Base-by-base conservation (phyloP, 2,329 filamentous ascomycete species). In the Colletotrichum australisinense region DNA sequence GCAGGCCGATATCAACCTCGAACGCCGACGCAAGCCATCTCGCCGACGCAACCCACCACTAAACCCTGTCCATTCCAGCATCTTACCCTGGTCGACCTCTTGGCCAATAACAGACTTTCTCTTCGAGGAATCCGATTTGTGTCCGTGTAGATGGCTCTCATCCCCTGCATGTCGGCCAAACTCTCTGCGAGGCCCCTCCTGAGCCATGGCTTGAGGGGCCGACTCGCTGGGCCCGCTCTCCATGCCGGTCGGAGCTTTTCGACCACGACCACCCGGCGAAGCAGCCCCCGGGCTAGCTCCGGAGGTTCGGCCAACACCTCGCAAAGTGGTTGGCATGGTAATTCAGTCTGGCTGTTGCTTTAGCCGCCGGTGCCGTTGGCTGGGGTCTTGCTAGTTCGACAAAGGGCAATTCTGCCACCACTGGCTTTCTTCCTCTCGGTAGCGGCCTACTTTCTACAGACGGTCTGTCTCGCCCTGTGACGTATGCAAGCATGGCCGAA, bases 401-500 rank as follows among this genome's bases (percentile, higher is more conserved):
- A 12, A 71, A 69, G 9, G 56, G 66, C 16, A 74, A 49, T 38
- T 63, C 72, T n/a, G 46, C 52, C n/a, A 68, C 67, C 11, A 52
- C 30, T 9, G 26, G 55, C 22, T 73, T 74, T n/a, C 55, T 69
- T 68, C 64, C 76, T 74, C 70, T 74, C 69, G 64, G 75, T 56
- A 63, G 76, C 75, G 67, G 77, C 74, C 24, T 76, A 77, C 32
- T 79, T 63, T 73, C 80, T 57, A 72, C 81, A 12, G 80, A 81
- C 49, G 78, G 78, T 70, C 67, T 70, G 19, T 73, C 75, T 16
- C 67, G 76, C 24, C 73, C 76, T 28, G 75, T 80, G 53, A 79
- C 80, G 14, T 87, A 86, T 75, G 86, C 85, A 22, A 84, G 77
- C 63, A 75, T 83, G 75, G 74, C 76, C n/a, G 84, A 86, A 76